Evolutionary conservation across 164 flowering plant genomes (phyloP).

Genomic region (Stephania japonica): DNA sequence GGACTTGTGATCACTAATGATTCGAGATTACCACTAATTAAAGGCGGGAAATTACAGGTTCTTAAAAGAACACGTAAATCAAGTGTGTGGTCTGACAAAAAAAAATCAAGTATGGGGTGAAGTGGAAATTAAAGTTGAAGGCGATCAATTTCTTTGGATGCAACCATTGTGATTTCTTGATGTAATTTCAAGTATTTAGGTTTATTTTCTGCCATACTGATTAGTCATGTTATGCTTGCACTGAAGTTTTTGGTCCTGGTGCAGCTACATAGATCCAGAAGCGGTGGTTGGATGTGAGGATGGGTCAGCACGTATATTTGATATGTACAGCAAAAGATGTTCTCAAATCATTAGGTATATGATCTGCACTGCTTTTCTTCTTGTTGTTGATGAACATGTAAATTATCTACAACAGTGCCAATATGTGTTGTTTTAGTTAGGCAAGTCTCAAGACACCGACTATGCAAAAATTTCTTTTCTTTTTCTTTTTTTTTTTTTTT

Average conservation of each 20-base stretch:
- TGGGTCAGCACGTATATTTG: conserved; percentile 82
- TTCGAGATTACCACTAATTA: no score
- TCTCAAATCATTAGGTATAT: conserved; percentile 73
- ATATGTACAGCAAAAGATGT: conserved; percentile 81
- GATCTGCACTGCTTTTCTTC: background rate
- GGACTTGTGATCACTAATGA: no score
- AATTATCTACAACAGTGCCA: background rate
- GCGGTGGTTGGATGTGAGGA: conserved; percentile 91
- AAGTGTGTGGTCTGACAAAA: no score
- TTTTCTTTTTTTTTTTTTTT: background rate
- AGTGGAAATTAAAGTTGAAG: no score
- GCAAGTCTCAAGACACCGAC: background rate
- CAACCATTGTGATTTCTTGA: no score
- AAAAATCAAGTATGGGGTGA: no score
- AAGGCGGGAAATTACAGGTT: no score
- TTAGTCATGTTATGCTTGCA: background rate
- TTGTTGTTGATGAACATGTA: background rate
- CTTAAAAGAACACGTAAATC: no score
- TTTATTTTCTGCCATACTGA: background rate
- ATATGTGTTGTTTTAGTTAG: background rate
- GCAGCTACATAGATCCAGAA: conserved; percentile 82
- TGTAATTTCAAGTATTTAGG: background rate
- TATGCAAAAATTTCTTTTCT: background rate
- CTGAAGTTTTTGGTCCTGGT: conserved; percentile 10
- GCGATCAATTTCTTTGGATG: no score